Conservation (phyloP, 768 basidiomycete genomes). For the Phylloporus rhodoxanthus region DNA sequence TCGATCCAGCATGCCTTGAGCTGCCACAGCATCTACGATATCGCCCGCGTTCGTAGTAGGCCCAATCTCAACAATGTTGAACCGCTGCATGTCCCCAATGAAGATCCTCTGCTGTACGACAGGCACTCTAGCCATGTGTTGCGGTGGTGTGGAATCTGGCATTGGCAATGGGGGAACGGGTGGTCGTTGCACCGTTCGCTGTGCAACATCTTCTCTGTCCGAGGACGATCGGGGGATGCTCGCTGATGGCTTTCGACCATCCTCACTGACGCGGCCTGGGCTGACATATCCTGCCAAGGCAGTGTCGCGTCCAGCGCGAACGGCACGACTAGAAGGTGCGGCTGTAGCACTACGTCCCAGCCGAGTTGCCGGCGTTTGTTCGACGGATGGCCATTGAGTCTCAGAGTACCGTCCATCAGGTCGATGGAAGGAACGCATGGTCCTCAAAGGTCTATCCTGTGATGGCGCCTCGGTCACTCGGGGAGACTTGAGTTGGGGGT, state of each 20-base stretch:
- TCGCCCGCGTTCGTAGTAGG: slow-evolving; percentile 66
- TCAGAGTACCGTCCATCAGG: slow-evolving; percentile 34
- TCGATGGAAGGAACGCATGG: slow-evolving; percentile 60
- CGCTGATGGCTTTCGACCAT: slow-evolving; percentile 19
- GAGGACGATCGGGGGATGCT: slow-evolving; percentile 17
- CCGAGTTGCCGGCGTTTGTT: slow-evolving; percentile 24
- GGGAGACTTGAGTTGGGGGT: slow-evolving; percentile 17
- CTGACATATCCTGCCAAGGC: slow-evolving; percentile 12
- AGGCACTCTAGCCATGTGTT: slow-evolving; percentile 20
- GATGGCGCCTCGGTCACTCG: slow-evolving; percentile 17
- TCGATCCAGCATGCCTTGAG: slow-evolving; percentile 60
- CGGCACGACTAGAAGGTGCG: slow-evolving; percentile 9
- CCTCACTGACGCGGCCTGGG: slow-evolving; percentile 24
- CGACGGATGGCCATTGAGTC: slow-evolving; percentile 30
- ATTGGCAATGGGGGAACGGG: slow-evolving; percentile 37
- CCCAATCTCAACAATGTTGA: slow-evolving; percentile 66
- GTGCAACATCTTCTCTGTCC: slow-evolving; percentile 22
- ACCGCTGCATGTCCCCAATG: slow-evolving; percentile 69
- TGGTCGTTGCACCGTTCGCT: slow-evolving; percentile 27
- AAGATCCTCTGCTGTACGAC: slow-evolving; percentile 68
- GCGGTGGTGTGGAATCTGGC: slow-evolving; percentile 32
- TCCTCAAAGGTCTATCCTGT: slow-evolving; percentile 34
- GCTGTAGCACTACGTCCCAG: slow-evolving; percentile 36
- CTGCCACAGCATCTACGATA: slow-evolving; percentile 59
- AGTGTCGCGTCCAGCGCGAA: slow-evolving; percentile 15